Evolutionary conservation across 495 filamentous ascomycete genomes (phyloP), one percentile per base, ranked within the genome.

Genomic region (Penicillium roqueforti): DNA sequence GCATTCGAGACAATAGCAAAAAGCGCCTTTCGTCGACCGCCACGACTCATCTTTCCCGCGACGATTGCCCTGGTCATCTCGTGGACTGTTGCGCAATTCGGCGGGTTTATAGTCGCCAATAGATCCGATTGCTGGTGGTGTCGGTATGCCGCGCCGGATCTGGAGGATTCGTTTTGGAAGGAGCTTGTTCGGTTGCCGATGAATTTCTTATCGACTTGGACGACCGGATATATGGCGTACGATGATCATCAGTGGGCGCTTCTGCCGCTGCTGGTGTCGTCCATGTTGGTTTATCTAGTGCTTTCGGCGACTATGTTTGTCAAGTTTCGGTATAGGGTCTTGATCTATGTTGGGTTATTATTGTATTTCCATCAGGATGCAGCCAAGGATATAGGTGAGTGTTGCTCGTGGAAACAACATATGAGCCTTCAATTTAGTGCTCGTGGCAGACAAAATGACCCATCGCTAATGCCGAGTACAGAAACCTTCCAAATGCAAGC

Each of bases 231-330:
- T 59, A 84, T 83, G 66, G 67, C 70, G 9, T 88, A 85, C 56
- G 85, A 87, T 62, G 79, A 78, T 22, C 82, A 86, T 40, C 83
- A 86, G 59, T 88, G 85, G 85, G 83, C 85, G 4, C 62, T 88
- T 36, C 63, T 83, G 26, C 84, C 81, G 1, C 61, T 88, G 42
- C 66, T 88, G 14, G 73, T 77, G 61, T 79, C 81, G 1, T 82
- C 80, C 11, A 83, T 87, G 79, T 59, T 82, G 56, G 76, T 86
- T 4, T 88, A 84, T 53, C 69, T 78, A 6, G 68, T 81, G 39
- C 67, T 84, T 8, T 60, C 80, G 9, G 83, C 81, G 4, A 85
- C 82, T 0, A 72, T 80, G 64, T 83, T 82, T 57, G 69, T 83
- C 59, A 76, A 74, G 50, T 78, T 80, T 34, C 71, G 74, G 36